phyloP scores from a whole-genome alignment of 352 stramenopile species.

The Aphanomyces euteiches region DNA sequence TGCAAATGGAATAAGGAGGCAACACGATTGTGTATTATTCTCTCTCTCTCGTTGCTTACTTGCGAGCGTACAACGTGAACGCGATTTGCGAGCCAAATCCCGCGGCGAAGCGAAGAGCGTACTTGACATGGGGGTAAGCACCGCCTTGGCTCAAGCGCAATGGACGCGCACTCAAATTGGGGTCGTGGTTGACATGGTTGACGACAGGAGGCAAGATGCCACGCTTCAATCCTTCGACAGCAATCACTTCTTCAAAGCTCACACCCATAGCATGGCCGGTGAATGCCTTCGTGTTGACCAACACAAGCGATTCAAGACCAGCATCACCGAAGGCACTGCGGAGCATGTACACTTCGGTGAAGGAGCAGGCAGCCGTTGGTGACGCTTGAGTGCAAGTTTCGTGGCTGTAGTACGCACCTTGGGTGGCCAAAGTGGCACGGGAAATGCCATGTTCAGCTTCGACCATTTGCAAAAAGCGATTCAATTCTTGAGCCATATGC shows the following conservation, averaged over 20 bases:
- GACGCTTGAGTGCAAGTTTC: conserved; percentile 96
- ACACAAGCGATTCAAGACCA: conserved; percentile 67
- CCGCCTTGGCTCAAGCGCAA: conserved; percentile 59
- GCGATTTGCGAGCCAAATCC: conserved; percentile 96
- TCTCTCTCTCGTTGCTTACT: conserved; percentile 33
- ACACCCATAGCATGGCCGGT: conserved; percentile 96
- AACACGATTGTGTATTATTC: neutral
- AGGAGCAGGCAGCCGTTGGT: conserved; percentile 88
- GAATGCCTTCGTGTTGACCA: conserved; percentile 93
- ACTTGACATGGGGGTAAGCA: conserved; percentile 76
- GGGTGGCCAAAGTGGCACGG: conserved; percentile 82
- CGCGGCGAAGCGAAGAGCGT: conserved; percentile 93
- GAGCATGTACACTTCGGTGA: conserved; percentile 84
- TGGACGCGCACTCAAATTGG: conserved; percentile 46
- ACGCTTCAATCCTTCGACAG: conserved; percentile 86
- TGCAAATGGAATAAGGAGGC: conserved; percentile 9
- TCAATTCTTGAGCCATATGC: conserved; percentile 92
- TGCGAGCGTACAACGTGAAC: conserved; percentile 91
- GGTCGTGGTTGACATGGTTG: conserved; percentile 87
- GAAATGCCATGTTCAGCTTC: conserved; percentile 90
- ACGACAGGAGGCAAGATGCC: conserved; percentile 87
- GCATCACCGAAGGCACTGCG: conserved; percentile 64
- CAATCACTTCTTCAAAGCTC: conserved; percentile 94
- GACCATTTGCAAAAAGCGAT: conserved; percentile 83
- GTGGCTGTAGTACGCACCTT: conserved; percentile 97